Base-by-base conservation (phyloP, 345 rosid genomes). In the Ailanthus altissimus region DNA sequence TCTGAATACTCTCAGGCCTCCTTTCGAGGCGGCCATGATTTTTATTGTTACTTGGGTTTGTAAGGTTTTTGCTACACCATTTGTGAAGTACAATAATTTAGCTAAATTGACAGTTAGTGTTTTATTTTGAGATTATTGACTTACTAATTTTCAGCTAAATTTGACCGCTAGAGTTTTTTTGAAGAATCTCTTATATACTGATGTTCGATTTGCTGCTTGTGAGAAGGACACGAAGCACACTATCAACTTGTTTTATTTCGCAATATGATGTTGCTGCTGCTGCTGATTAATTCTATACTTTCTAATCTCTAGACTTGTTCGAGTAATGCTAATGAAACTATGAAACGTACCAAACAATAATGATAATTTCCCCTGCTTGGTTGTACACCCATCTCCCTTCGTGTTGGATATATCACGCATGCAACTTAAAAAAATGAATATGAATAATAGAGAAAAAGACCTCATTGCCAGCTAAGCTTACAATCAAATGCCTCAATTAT, bases 1-100 rank as follows among this genome's bases (percentile, higher is more conserved):
- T 70, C 79, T 78, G 84, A 74, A 70, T 70, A 75, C 38, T 32
- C 38, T 32, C 38, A n/a, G n/a, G n/a, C 3, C 36, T 23, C 63
- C 50, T 36, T 65, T 13, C n/a, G 36, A 8, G 28, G 38, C 14
- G 68, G 78, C 74, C 16, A 58, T 65, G 25, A 25, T 23, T 57
- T 74, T 46, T 74, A 40, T n/a, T 73, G 25, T 16, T 74, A 11
- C 40, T 26, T 40, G 63, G n/a, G 61, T 61, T 45, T 53, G 66
- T 63, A 25, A 32, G 40, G 28, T 67, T 54, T 1, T 1, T 32
- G 38, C 38, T 25, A 38, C 49, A 32, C 67, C n/a, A 43, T 72
- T 56, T 66, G 43, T 70, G 42, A 70, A 50, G 53, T 79, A 79
- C 60, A 67, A 59, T 32, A n/a, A n/a, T 10, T 12, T 51, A 14